These are phyloP conservation scores for Chlorella vulgaris DNA, from an alignment of 139 green algal species.

Conservation along the genomic window DNA sequence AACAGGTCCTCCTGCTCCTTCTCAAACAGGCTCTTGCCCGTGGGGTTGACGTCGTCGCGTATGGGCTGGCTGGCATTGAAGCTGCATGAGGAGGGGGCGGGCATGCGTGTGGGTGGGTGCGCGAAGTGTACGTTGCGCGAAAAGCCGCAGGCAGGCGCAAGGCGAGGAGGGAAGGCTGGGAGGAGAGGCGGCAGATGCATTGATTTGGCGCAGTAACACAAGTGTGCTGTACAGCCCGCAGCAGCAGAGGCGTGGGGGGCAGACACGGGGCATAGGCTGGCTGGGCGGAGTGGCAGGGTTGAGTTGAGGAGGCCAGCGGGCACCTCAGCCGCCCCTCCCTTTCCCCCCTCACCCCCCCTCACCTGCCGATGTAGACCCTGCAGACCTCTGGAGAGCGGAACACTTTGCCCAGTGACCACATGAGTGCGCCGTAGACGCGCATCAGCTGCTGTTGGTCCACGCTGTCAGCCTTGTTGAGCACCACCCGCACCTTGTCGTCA, in stretches of 20 bases:
- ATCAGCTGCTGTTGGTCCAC: slow-evolving; percentile 96
- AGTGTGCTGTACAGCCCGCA: too few species aligned
- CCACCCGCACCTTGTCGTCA: slow-evolving; percentile 95
- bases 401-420: slow-evolving; percentile 97
- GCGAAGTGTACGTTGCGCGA: too few species aligned
- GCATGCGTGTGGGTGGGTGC: too few species aligned
- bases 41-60: slow-evolving; percentile 75
- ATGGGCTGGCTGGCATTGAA: slow-evolving; percentile 78
- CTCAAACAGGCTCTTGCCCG: slow-evolving; percentile 84
- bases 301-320: neutral
- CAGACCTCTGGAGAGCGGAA: slow-evolving; percentile 91
- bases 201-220: too few species aligned
- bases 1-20: slow-evolving; percentile 90
- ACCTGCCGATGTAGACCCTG: slow-evolving; percentile 91
- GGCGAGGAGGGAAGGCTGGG: too few species aligned
- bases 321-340: neutral
- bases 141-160: too few species aligned
- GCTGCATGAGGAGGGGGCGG: slow-evolving; percentile 37
- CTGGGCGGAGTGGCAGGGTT: too few species aligned
- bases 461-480: slow-evolving; percentile 97
- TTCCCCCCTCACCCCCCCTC: neutral
- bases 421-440: slow-evolving; percentile 98
- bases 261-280: neutral
- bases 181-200: too few species aligned
- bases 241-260: too few species aligned